Percentiles rank a stretch among this genome's conserved stretches.
These are phyloP conservation scores for Tetracentron sinense DNA, from an alignment of 164 flowering plant species.

Conservation along the genomic window DNA sequence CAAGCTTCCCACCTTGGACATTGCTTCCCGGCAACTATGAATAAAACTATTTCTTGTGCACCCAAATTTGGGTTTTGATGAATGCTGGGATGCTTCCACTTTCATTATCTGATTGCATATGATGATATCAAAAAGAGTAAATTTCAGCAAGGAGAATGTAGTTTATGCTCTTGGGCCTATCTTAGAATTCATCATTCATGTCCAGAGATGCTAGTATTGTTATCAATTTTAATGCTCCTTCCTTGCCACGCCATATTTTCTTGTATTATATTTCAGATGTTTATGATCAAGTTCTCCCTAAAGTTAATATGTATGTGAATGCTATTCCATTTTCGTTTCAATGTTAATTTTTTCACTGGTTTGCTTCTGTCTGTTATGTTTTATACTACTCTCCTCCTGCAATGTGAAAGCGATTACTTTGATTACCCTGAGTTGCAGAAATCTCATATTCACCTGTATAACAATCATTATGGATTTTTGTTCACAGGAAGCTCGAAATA, in stretches of 20 bases:
- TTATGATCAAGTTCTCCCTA: not conserved
- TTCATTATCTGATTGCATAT: too few relatives aligned
- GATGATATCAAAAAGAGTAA: too few relatives aligned
- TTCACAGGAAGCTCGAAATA: slow-evolving; percentile 52
- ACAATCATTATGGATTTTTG: slow-evolving; percentile 5
- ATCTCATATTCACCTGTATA: not conserved
- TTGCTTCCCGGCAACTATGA: too few relatives aligned
- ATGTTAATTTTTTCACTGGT: not conserved
- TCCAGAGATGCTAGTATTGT: too few relatives aligned
- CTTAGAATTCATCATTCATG: not conserved
- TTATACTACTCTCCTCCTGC: not conserved
- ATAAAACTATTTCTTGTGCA: too few relatives aligned
- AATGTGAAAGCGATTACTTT: not conserved
- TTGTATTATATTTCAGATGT: too few relatives aligned
- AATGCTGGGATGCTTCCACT: too few relatives aligned
- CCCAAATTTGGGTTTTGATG: too few relatives aligned
- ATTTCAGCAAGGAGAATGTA: not conserved
- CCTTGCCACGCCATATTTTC: not conserved
- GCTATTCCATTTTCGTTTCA: not conserved
- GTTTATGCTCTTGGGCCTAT: not conserved
- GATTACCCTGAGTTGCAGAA: not conserved
- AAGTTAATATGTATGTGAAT: not conserved
- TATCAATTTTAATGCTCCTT: not conserved
- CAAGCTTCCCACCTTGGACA: too few relatives aligned
- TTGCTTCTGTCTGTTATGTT: not conserved